These are phyloP conservation scores for Spergularia bocconei DNA, from an alignment of 148 eudicot genomes.

Conservation along the genomic window DNA sequence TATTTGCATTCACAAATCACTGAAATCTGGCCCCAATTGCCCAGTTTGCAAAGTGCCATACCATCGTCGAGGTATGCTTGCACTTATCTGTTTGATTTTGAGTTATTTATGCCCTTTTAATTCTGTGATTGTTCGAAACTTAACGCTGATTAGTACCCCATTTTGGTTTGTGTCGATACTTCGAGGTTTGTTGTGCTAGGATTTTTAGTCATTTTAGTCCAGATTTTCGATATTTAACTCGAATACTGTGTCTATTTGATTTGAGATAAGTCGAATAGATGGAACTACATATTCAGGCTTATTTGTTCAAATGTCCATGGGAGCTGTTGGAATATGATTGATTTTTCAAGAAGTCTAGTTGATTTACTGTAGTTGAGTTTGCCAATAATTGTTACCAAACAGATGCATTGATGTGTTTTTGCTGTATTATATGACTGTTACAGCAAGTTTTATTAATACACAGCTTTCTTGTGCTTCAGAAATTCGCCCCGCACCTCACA, in stretches of 20 bases:
- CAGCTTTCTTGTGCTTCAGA: slow-evolving; percentile 37
- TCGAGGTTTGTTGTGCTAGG: too few species aligned
- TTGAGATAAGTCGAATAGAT: not conserved
- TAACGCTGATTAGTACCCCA: too few species aligned
- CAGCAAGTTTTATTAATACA: slow-evolving; percentile 5
- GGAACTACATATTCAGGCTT: not conserved
- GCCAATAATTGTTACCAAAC: not conserved
- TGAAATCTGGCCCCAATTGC: slow-evolving; percentile 75
- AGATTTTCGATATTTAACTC: too few species aligned
- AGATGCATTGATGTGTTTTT: not conserved
- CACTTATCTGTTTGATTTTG: not conserved
- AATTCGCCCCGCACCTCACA: slow-evolving; percentile 94
- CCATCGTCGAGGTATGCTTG: slow-evolving; percentile 56
- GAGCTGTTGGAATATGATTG: not conserved
- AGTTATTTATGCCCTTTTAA: not conserved
- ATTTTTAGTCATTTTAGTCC: too few species aligned
- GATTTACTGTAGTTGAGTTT: not conserved
- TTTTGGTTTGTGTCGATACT: too few species aligned
- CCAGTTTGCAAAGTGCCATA: slow-evolving; percentile 92
- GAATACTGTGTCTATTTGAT: too few species aligned
- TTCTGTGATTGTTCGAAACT: too few species aligned
- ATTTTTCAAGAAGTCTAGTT: not conserved
- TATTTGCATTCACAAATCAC: slow-evolving; percentile 66
- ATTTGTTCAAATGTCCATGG: not conserved
- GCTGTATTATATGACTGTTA: not conserved